These are phyloP conservation scores for Phytophthora crassamura DNA, from an alignment of 352 stramenopile species.

Conservation along the genomic window DNA sequence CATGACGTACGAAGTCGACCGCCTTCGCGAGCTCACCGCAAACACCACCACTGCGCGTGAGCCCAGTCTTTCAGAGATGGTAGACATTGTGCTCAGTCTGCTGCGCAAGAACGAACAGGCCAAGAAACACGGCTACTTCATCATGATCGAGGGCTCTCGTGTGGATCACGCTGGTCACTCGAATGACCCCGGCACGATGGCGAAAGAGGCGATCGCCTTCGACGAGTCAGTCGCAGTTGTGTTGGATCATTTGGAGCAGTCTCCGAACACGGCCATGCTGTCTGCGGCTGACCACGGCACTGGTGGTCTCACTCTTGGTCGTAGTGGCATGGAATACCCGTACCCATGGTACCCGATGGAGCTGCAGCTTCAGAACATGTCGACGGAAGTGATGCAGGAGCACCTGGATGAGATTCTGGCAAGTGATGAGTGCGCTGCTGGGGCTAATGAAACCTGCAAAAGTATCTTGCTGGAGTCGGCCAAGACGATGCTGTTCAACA, in stretches of 20 bases:
- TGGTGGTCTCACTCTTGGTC: slow-evolving; percentile 64
- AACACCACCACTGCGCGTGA: slow-evolving; percentile 53
- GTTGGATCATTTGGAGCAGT: slow-evolving; percentile 56
- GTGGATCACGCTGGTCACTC: slow-evolving; percentile 74
- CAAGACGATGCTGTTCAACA: slow-evolving; percentile 52
- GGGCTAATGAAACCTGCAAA: slow-evolving; percentile 58
- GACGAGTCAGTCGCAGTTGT: slow-evolving; percentile 74
- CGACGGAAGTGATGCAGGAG: slow-evolving; percentile 61
- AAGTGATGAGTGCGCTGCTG: slow-evolving; percentile 36
- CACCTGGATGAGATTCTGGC: slow-evolving; percentile 46
- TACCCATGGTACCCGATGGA: slow-evolving; percentile 63
- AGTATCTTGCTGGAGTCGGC: slow-evolving; percentile 39
- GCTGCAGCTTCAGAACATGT: slow-evolving; percentile 63
- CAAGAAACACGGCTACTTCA: slow-evolving; percentile 78
- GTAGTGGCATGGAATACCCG: slow-evolving; percentile 28
- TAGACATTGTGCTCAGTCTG: slow-evolving; percentile 61
- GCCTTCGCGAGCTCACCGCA: slow-evolving; percentile 39
- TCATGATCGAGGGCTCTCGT: slow-evolving; percentile 81
- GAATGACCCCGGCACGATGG: slow-evolving; percentile 75
- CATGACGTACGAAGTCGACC: slow-evolving; percentile 79
- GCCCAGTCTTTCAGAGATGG: slow-evolving; percentile 69
- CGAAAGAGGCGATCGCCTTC: slow-evolving; percentile 72
- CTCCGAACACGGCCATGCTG: slow-evolving; percentile 61
- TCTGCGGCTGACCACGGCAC: slow-evolving; percentile 73
- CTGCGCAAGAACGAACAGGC: slow-evolving; percentile 75